Percentiles rank a stretch among this genome's conserved stretches.
Conservation (phyloP, 345 rosid genomes). For the Erucastrum elatum region DNA sequence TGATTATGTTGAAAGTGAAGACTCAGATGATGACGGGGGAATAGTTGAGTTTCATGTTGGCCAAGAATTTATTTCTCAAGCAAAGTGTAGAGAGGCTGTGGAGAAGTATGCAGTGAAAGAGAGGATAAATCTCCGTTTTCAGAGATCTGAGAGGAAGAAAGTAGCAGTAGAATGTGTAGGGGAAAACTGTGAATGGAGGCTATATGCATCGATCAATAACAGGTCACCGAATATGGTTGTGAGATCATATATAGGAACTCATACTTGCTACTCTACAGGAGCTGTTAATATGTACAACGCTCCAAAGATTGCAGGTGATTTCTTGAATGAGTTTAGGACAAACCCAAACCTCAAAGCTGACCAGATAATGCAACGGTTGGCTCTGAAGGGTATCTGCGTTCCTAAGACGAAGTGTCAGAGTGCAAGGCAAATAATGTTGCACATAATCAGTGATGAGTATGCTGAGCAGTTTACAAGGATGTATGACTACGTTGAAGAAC, state of each 20-base stretch:
- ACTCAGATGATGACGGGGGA: no score
- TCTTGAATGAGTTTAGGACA: background rate
- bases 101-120: background rate
- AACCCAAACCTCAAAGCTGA: background rate
- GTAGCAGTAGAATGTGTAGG: background rate
- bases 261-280: background rate
- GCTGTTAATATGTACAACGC: background rate
- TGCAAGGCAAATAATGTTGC: background rate
- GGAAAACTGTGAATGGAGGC: background rate
- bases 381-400: background rate
- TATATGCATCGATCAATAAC: background rate
- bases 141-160: background rate
- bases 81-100: no score
- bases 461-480: slow-evolving; percentile 20
- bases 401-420: background rate
- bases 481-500: slow-evolving; percentile 2
- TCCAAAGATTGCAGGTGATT: background rate
- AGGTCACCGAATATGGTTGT: background rate
- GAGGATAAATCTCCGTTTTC: background rate
- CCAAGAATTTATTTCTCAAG: background rate
- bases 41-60: background rate
- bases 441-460: background rate
- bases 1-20: no score
- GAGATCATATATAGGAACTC: background rate
- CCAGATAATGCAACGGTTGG: background rate